These are phyloP conservation scores for Clarireedia hainanense DNA, from an alignment of 2,329 filamentous ascomycete genomes.

Conservation along the genomic window DNA sequence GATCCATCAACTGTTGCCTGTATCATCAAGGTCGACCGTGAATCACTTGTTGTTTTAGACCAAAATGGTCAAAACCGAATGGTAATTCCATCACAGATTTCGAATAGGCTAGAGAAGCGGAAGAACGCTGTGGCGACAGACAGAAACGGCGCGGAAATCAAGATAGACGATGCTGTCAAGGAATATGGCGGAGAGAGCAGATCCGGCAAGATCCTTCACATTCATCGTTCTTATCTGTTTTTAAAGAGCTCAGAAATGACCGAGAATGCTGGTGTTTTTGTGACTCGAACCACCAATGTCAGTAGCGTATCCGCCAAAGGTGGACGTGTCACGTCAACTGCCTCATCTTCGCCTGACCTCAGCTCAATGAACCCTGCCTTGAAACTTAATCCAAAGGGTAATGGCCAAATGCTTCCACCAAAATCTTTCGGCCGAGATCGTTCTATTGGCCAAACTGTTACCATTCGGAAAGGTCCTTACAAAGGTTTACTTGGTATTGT, in stretches of 20 bases:
- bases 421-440: constrained; percentile 72
- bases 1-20: constrained; percentile 89
- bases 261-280: constrained; percentile 86
- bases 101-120: constrained; percentile 77
- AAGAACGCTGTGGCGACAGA: constrained; percentile 86
- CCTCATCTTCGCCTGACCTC: constrained; percentile 63
- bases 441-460: constrained; percentile 84
- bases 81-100: constrained; percentile 83
- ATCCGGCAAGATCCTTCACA: constrained; percentile 84
- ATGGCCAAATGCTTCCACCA: constrained; percentile 55
- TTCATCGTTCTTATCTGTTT: constrained; percentile 89
- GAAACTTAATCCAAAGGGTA: constrained; percentile 55
- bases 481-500: constrained; percentile 94
- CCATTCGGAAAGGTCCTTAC: constrained; percentile 77
- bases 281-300: constrained; percentile 77
- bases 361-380: constrained; percentile 88
- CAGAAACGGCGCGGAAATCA: constrained; percentile 86
- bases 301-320: constrained; percentile 92
- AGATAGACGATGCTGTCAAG: constrained; percentile 84
- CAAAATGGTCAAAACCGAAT: constrained; percentile 79
- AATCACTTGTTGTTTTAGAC: constrained; percentile 82
- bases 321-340: constrained; percentile 57
- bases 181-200: constrained; percentile 81
- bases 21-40: constrained; percentile 90
- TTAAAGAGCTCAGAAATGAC: constrained; percentile 74